Conservation (phyloP, 2,329 filamentous ascomycete species). For the Fusarium cicatricum region DNA sequence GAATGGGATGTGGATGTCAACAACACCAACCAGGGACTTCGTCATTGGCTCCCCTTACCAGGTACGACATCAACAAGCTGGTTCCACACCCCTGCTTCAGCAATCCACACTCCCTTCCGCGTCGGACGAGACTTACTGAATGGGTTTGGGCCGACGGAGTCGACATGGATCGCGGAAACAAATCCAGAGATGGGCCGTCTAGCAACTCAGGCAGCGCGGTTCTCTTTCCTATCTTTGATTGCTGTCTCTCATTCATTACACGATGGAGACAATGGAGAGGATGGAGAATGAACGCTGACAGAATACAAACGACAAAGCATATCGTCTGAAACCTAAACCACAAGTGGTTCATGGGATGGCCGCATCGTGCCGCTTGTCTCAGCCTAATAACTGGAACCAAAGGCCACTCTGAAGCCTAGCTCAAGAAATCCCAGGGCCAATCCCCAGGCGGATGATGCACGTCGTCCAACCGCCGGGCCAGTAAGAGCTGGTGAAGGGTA, state of each 20-base stretch:
- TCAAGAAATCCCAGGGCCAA: slow-evolving; percentile 28
- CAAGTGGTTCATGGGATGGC: slow-evolving; percentile 35
- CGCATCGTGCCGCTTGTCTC: slow-evolving; percentile 39
- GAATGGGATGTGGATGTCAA: slow-evolving; percentile 36
- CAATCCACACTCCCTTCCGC: slow-evolving; percentile 33
- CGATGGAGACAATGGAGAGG: slow-evolving; percentile 16
- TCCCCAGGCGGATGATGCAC: slow-evolving; percentile 24
- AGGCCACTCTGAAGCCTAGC: slow-evolving; percentile 33
- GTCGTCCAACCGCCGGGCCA: slow-evolving; percentile 13
- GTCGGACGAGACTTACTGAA: slow-evolving; percentile 40
- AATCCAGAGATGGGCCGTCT: slow-evolving; percentile 32
- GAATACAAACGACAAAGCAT: slow-evolving; percentile 10
- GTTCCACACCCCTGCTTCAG: slow-evolving; percentile 34
- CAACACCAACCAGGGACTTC: slow-evolving; percentile 23
- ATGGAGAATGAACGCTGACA: slow-evolving; percentile 3
- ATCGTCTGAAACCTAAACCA: slow-evolving; percentile 35
- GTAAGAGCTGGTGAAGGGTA: slow-evolving; percentile 12
- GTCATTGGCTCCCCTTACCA: slow-evolving; percentile 31
- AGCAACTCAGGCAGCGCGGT: slow-evolving; percentile 23
- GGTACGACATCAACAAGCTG: slow-evolving; percentile 26
- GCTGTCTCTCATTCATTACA: slow-evolving; percentile 25
- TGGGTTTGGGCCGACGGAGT: slow-evolving; percentile 32
- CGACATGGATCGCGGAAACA: slow-evolving; percentile 39
- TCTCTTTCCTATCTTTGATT: slow-evolving; percentile 30
- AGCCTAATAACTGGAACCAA: slow-evolving; percentile 38